Conservation (phyloP, 1,284 basidiomycete genomes). For the Phellopilus nigrolimitatus region DNA sequence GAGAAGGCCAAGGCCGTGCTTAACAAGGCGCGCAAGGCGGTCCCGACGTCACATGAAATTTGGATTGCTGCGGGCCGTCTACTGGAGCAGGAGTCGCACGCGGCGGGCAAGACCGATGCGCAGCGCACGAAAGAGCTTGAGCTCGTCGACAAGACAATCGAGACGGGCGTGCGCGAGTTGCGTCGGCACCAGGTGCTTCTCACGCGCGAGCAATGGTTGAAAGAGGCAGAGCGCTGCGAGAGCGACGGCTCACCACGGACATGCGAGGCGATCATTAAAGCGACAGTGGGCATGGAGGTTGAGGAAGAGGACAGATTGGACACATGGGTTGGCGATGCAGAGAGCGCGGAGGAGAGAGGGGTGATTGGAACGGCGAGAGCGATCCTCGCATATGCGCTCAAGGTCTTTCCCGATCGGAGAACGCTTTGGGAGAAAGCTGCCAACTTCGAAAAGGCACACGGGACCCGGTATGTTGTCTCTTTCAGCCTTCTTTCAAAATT, state of each 20-base stretch:
- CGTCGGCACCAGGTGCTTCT: slow-evolving; percentile 83
- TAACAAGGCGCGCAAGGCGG: slow-evolving; percentile 91
- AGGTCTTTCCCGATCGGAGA: slow-evolving; percentile 84
- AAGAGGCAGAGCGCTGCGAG: slow-evolving; percentile 93
- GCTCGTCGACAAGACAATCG: slow-evolving; percentile 85
- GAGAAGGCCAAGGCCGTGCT: slow-evolving; percentile 89
- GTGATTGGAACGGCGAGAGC: slow-evolving; percentile 82
- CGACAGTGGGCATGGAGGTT: slow-evolving; percentile 89
- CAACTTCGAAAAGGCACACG: slow-evolving; percentile 87
- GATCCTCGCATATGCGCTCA: slow-evolving; percentile 85
- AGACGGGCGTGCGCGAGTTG: slow-evolving; percentile 74
- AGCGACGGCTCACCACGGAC: slow-evolving; percentile 80
- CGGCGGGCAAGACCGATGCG: slow-evolving; percentile 47
- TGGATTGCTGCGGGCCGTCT: slow-evolving; percentile 96
- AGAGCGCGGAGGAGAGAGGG: slow-evolving; percentile 63
- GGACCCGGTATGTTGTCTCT: slow-evolving; percentile 52
- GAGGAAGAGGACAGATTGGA: slow-evolving; percentile 91
- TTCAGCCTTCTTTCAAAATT: slow-evolving; percentile 10
- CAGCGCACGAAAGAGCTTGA: slow-evolving; percentile 59
- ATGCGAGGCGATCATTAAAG: slow-evolving; percentile 93
- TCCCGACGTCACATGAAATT: slow-evolving; percentile 96
- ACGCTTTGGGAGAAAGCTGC: slow-evolving; percentile 88
- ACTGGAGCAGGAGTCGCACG: slow-evolving; percentile 75
- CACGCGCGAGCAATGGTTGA: slow-evolving; percentile 93
- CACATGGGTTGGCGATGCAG: slow-evolving; percentile 90